These are phyloP conservation scores for Draba incana DNA, from an alignment of 345 rosid genomes.

Conservation along the genomic window DNA sequence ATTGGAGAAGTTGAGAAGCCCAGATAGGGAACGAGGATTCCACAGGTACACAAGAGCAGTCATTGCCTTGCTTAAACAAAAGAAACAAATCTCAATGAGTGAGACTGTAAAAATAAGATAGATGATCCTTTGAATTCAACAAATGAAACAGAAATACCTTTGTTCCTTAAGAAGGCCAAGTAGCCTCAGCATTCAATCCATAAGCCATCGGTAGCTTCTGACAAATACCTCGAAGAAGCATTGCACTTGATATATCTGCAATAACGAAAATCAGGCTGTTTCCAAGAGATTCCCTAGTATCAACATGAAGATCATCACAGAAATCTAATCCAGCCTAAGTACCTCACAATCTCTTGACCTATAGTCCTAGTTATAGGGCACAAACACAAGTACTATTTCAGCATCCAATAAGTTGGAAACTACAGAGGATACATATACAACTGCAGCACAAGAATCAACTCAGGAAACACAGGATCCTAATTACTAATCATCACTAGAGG, in stretches of 20 bases:
- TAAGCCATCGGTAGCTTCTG: conserved; percentile 59
- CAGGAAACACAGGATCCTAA: too few relatives aligned
- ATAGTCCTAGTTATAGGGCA: too few relatives aligned
- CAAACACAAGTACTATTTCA: conserved; percentile 13
- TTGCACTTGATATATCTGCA: conserved; percentile 81
- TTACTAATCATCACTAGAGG: too few relatives aligned
- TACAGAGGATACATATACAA: background rate
- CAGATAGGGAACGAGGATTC: conserved; percentile 87
- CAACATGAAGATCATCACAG: background rate
- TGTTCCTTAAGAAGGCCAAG: conserved; percentile 49
- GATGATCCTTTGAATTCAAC: background rate
- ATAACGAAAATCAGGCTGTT: conserved; percentile 80
- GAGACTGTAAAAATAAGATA: conserved; percentile 3
- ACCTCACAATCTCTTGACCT: too few relatives aligned
- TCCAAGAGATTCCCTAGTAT: conserved; percentile 53
- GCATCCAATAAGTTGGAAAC: background rate
- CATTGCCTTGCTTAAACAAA: too few relatives aligned
- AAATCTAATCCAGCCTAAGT: conserved; percentile 28
- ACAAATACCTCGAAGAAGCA: conserved; percentile 79
- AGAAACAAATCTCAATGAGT: too few relatives aligned
- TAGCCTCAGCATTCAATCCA: conserved; percentile 50
- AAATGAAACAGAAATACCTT: conserved; percentile 47
- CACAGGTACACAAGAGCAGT: conserved; percentile 80
- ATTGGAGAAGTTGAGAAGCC: conserved; percentile 88
- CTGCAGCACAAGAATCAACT: too few relatives aligned